These are phyloP conservation scores for Rauvolfia tetraphylla DNA, from an alignment of 257 asterid genomes.

Conservation along the genomic window DNA sequence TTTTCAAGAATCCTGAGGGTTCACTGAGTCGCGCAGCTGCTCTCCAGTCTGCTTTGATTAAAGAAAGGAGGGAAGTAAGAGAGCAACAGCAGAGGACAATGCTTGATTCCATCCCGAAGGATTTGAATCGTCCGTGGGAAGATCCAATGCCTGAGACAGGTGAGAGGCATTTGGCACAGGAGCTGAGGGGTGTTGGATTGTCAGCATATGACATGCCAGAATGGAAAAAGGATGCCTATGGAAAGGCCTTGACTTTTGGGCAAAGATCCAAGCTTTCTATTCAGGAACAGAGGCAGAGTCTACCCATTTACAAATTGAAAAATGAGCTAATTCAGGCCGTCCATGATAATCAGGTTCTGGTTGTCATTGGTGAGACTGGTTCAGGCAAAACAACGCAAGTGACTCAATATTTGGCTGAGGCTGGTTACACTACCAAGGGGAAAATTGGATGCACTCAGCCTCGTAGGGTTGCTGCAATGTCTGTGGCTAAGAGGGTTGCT, in stretches of 20 bases:
- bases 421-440: constrained; percentile 89
- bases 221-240: constrained; percentile 95
- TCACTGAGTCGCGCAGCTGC: constrained; percentile 96
- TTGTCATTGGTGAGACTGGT: constrained; percentile 96
- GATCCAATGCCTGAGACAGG: constrained; percentile 99
- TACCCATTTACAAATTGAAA: constrained; percentile 83
- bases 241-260: constrained; percentile 85
- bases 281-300: constrained; percentile 88
- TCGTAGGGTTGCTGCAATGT: constrained; percentile 97
- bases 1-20: constrained; percentile 91
- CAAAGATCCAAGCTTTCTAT: constrained; percentile 90
- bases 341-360: constrained; percentile 86
- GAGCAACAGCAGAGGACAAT: constrained; percentile 89
- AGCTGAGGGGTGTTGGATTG: constrained; percentile 90
- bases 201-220: constrained; percentile 98
- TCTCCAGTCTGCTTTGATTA: constrained; percentile 82
- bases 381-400: constrained; percentile 96
- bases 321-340: constrained; percentile 82
- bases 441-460: constrained; percentile 96
- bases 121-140: constrained; percentile 97
- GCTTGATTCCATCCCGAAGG: constrained; percentile 98
- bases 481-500: constrained; percentile 97
- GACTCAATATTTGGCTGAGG: constrained; percentile 92
- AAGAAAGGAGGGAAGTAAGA: constrained; percentile 95
- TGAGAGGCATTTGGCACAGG: constrained; percentile 97